phyloP scores from a whole-genome alignment of 2,329 filamentous ascomycete genomes.

The Cladophialophora chaetospira region DNA sequence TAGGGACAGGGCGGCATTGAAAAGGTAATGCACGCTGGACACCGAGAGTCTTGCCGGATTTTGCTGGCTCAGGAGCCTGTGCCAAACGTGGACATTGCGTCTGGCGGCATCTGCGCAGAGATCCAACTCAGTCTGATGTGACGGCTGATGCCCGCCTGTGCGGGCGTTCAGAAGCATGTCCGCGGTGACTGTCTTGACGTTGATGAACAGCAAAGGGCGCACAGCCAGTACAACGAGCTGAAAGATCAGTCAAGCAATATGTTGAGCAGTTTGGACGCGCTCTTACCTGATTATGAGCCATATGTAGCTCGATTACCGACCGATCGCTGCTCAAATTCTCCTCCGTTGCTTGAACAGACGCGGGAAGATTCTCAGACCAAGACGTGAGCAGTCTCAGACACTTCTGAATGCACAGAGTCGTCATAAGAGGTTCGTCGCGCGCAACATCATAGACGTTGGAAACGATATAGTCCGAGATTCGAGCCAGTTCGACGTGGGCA shows the following conservation, averaged over 20 bases:
- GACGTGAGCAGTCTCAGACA: slow-evolving; percentile 47
- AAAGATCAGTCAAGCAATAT: neutral
- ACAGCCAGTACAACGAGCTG: slow-evolving; percentile 54
- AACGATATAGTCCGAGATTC: slow-evolving; percentile 53
- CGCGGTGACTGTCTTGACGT: slow-evolving; percentile 52
- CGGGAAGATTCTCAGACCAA: slow-evolving; percentile 47
- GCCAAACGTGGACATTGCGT: slow-evolving; percentile 49
- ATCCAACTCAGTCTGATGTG: slow-evolving; percentile 34
- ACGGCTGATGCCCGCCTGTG: slow-evolving; percentile 32
- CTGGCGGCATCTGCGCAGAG: slow-evolving; percentile 50
- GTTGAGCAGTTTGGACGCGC: neutral
- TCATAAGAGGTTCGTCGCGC: slow-evolving; percentile 34
- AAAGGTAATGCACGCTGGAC: slow-evolving; percentile 48
- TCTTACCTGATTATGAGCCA: slow-evolving; percentile 52
- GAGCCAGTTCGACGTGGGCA: slow-evolving; percentile 52
- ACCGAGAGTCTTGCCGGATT: slow-evolving; percentile 40
- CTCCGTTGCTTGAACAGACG: slow-evolving; percentile 42
- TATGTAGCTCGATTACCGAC: slow-evolving; percentile 43
- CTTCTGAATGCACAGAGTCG: slow-evolving; percentile 42
- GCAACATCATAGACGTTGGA: slow-evolving; percentile 51
- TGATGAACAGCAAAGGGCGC: slow-evolving; percentile 52
- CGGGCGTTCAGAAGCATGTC: slow-evolving; percentile 42
- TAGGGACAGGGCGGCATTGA: slow-evolving; percentile 54
- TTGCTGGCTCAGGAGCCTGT: slow-evolving; percentile 47
- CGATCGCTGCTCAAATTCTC: slow-evolving; percentile 36